Conservation (phyloP, 805 yeast species). For the Nakazawaea wickerhamii region DNA sequence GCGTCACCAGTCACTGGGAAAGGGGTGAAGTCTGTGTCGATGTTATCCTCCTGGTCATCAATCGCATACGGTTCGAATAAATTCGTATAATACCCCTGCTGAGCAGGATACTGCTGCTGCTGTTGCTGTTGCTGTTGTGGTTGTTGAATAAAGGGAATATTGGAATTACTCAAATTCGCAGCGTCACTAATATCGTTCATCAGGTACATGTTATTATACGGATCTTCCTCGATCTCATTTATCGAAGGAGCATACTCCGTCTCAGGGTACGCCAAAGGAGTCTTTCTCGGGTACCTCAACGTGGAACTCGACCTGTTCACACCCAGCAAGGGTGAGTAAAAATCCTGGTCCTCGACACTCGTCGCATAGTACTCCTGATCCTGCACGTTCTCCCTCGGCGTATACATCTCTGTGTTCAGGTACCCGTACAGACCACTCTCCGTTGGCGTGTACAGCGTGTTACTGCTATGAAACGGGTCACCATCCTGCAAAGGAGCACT, state of each 20-base stretch:
- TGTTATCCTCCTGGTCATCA: conserved; percentile 21
- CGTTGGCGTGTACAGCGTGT: neutral
- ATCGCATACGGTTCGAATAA: conserved; percentile 18
- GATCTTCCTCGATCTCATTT: conserved; percentile 5
- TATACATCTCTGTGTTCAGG: neutral
- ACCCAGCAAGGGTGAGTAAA: conserved; percentile 2
- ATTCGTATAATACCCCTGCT: neutral
- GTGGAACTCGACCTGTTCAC: conserved; percentile 8
- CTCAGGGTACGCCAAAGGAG: neutral
- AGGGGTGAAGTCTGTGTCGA: conserved; percentile 26
- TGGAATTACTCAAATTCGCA: conserved; percentile 3
- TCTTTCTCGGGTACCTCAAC: neutral
- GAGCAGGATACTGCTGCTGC: neutral
- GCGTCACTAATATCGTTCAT: conserved; percentile 3
- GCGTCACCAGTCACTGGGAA: conserved; percentile 28
- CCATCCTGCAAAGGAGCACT: neutral
- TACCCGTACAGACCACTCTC: neutral
- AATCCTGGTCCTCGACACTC: neutral
- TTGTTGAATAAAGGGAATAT: conserved; percentile 6
- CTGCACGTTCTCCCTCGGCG: neutral
- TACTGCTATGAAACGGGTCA: conserved; percentile 1
- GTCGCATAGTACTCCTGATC: conserved; percentile 1
- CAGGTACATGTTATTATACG: conserved; percentile 3
- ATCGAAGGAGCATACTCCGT: conserved; percentile 10
- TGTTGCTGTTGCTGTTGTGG: neutral